Evolutionary conservation across 1,139 yeast genomes (phyloP), one percentile per base, ranked within the genome.

Genomic region (Yamadazyma membranifaciens): DNA sequence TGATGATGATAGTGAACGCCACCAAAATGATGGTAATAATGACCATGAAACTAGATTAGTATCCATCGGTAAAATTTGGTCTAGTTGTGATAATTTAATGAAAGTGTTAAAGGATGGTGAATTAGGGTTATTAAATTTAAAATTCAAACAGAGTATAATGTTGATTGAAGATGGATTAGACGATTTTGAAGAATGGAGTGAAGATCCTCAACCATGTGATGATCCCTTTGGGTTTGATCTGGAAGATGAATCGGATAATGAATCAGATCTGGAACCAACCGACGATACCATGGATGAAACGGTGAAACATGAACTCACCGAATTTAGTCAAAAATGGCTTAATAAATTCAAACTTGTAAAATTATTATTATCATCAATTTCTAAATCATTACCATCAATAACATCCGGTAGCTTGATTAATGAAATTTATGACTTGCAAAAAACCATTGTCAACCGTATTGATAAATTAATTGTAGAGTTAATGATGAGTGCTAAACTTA

Each of bases 1-100:
- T 16, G 36, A 47, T 56, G 38, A 39, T n/a, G 44, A 39, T 2
- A 43, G 39, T 5, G 39, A 41, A 10, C 24, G 5, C 5, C 24
- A 20, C 7, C 50, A 42, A 7, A 52, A 45, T 15, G 57, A 50
- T 12, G 14, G 14, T 3, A 11, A 9, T n/a, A 27, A n/a, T 24
- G 58, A 50, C n/a, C 45, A 49, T 4, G 64, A 67, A 33, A 65
- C 67, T 4, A 68, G 88, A 52, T 61, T 84, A 29, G 62, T 79
- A 1, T 67, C 79, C 0, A 78, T 83, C 16, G 92, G 87, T 16
- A 74, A 73, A 51, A 64, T 83, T 10, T 84, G 91, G 91, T 68
- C 78, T 11, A 57, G 65, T 31, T 80, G 87, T 55, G 85, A 80
- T 44, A 50, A 53, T 0, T 42, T 82, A 10, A 55, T 59, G 6